Conservation (phyloP, 208 protist species). For the Leishmania gerbilli region DNA sequence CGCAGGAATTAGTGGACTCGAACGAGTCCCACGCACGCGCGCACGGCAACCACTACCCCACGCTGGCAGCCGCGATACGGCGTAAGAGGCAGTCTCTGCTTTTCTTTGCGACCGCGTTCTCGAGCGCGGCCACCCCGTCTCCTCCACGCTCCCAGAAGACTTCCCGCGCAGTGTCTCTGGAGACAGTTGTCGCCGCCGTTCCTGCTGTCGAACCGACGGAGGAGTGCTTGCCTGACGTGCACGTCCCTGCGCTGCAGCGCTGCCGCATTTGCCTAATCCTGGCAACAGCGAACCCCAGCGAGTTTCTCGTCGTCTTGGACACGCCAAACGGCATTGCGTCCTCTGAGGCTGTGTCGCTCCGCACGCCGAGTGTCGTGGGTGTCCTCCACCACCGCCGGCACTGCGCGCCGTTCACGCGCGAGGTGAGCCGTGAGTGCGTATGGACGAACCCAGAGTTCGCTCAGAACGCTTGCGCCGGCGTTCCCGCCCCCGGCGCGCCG, state of each 20-base stretch:
- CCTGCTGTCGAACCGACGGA: not conserved
- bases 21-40: not conserved
- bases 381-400: constrained; percentile 40
- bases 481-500: not conserved
- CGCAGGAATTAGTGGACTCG: not conserved
- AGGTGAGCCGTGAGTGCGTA: constrained; percentile 16
- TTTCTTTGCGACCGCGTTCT: too few species aligned
- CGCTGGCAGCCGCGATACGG: not conserved
- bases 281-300: not conserved
- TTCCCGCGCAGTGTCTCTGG: too few species aligned
- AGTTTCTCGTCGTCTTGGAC: constrained; percentile 29
- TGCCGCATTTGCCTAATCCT: constrained; percentile 17
- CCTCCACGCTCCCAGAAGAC: not conserved
- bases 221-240: not conserved
- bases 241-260: constrained; percentile 11
- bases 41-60: not conserved
- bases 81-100: too few species aligned
- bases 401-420: constrained; percentile 17
- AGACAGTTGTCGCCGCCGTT: not conserved
- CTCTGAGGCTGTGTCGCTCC: not conserved
- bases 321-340: constrained; percentile 8
- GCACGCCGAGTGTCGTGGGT: constrained; percentile 9
- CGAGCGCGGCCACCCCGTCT: not conserved
- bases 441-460: constrained; percentile 43
- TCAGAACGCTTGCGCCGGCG: not conserved